A percentile compares a stretch with the other conserved stretches of the same genome.
Evolutionary conservation across 805 yeast species (phyloP).

Genomic region (Jamesozyma gamospora): DNA sequence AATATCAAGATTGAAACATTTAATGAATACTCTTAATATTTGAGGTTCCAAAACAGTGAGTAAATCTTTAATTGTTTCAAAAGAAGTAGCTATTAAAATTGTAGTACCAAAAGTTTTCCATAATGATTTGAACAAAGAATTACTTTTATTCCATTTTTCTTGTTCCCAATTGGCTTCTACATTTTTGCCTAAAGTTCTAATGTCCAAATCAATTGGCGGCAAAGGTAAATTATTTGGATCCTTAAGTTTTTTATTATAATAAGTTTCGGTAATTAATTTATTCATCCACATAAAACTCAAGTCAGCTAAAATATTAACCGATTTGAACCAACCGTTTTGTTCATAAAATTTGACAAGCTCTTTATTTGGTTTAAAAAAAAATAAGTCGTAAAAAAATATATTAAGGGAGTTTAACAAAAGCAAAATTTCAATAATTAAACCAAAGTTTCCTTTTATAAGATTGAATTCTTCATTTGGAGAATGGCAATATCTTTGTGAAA

Average conservation of each 20-base stretch:
- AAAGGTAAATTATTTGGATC: slow-evolving; percentile 35
- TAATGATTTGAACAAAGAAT: slow-evolving; percentile 31
- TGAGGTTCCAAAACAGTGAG: slow-evolving; percentile 45
- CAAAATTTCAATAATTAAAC: slow-evolving; percentile 21
- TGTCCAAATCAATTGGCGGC: slow-evolving; percentile 32
- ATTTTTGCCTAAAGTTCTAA: slow-evolving; percentile 25
- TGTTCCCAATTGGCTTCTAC: slow-evolving; percentile 30
- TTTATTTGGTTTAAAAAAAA: slow-evolving; percentile 31
- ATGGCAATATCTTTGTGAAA: slow-evolving; percentile 18
- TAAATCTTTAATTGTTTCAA: slow-evolving; percentile 33
- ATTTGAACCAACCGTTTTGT: slow-evolving; percentile 22
- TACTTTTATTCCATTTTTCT: slow-evolving; percentile 24
- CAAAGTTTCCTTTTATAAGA: slow-evolving; percentile 12
- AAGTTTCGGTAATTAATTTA: slow-evolving; percentile 33
- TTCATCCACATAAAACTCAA: slow-evolving; percentile 43
- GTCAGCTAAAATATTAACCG: slow-evolving; percentile 28
- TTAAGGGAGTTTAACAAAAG: slow-evolving; percentile 24
- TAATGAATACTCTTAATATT: slow-evolving; percentile 41
- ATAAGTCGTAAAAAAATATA: slow-evolving; percentile 34
- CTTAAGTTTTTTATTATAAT: slow-evolving; percentile 30
- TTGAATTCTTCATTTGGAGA: slow-evolving; percentile 13
- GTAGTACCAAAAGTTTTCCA: slow-evolving; percentile 32
- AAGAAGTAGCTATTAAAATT: slow-evolving; percentile 27
- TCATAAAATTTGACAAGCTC: slow-evolving; percentile 30
- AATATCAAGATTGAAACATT: slow-evolving; percentile 31